Conservation (phyloP, 257 asterid species). For the Solanum pimpinellifolium region DNA sequence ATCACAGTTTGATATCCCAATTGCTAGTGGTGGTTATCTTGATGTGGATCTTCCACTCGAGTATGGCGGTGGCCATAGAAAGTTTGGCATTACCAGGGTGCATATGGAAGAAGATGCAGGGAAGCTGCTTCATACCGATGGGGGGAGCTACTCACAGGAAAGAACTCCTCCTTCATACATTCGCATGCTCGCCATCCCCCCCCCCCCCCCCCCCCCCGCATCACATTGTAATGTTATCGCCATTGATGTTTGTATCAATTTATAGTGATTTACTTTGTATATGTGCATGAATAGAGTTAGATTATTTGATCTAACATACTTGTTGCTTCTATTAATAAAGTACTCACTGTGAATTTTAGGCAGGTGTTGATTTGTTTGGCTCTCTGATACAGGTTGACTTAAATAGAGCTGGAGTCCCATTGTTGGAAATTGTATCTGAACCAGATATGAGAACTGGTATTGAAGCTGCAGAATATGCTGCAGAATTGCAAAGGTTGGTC, state of each 20-base stretch:
- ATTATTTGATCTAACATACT: not conserved
- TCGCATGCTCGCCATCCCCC: not conserved
- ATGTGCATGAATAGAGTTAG: not conserved
- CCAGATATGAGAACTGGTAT: constrained; percentile 98
- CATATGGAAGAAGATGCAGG: constrained; percentile 99
- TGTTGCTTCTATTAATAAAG: not conserved
- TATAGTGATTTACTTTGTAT: not conserved
- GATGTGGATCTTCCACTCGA: constrained; percentile 94
- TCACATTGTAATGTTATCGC: not conserved
- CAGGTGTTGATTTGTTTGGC: not conserved
- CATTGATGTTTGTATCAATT: not conserved
- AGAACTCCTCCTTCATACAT: not conserved
- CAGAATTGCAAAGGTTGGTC: constrained; percentile 90
- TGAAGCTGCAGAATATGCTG: constrained; percentile 97
- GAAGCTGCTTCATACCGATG: constrained; percentile 78
- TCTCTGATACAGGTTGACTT: constrained; percentile 63
- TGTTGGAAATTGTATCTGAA: constrained; percentile 95
- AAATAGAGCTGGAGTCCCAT: constrained; percentile 98
- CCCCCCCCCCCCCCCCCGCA: not conserved
- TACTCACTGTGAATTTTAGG: not conserved
- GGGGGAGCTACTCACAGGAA: constrained; percentile 71
- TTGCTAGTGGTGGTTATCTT: constrained; percentile 62
- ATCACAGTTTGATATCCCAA: constrained; percentile 90
- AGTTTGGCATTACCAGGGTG: constrained; percentile 87
- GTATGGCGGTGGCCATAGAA: constrained; percentile 92